Evolutionary conservation across 2,329 filamentous ascomycete species (phyloP), one percentile per base, ranked within the genome.

Genomic region (Sarocladiaceae sp.): DNA sequence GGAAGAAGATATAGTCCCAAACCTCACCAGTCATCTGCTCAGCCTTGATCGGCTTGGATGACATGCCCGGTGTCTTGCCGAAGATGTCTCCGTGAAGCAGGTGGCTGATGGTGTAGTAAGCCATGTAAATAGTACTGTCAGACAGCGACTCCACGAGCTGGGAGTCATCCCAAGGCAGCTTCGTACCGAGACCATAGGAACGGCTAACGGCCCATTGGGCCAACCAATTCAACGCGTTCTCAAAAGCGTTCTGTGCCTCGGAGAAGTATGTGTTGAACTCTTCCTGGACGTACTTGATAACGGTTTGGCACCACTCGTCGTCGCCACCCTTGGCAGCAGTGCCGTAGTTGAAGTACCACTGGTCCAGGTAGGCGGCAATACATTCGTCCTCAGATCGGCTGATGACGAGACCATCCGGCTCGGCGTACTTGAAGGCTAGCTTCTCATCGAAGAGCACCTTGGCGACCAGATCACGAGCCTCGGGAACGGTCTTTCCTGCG

Each of bases 341-440:
- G 56, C 94, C 94, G 64, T 99, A 99, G 72, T 97, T 93, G 62
- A 99, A 77, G 73, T 96, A 99, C 92, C 94, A 99, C 71, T 99
- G 94, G 62, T 97, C 93, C 64, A 97, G 84, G 59, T 93, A 85
- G 26, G 91, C 88, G 54, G 94, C 93, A 54, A 96, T 91, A 66
- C 94, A 97, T 60, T 95, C 90, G 64, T 97, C 93, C 25, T 87
- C 90, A 60, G 89, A 95, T 69, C 94, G 82, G 64, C 87, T 93
- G 55, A 95, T 83, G 58, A 97, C 94, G 69, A 87, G 83, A 61
- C 88, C 87, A 69, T 97, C 92, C 2, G 94, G 94, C 69, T 99
- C 94, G 12, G 90, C 91, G 66, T 97, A 99, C 59, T 85, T 83
- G 69, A 99, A 97, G 13, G 92, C 94, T 57, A 89, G 78, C 0